Evolutionary conservation across 1,284 basidiomycete genomes (phyloP).

Genomic region (Ustanciosporium gigantosporum): DNA sequence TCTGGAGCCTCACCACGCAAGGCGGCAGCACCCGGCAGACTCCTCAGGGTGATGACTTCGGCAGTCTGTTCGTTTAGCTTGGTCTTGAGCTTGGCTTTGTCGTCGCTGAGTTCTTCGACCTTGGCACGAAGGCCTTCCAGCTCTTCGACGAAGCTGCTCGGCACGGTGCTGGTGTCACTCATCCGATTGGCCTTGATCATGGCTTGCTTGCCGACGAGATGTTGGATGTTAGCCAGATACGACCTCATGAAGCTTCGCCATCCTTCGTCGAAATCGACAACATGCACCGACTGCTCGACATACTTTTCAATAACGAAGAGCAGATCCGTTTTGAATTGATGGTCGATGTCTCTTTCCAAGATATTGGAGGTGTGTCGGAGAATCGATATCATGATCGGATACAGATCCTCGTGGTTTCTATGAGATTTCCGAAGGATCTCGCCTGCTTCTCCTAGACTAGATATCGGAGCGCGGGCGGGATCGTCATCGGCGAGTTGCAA

Average conservation of each 20-base stretch:
- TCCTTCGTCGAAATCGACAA: constrained; percentile 72
- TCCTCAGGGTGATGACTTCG: constrained; percentile 71
- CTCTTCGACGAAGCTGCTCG: constrained; percentile 68
- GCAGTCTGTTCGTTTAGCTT: constrained; percentile 69
- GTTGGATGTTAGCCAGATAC: constrained; percentile 70
- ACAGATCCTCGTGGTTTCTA: constrained; percentile 53
- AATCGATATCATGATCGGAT: constrained; percentile 53
- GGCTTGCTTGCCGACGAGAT: constrained; percentile 71
- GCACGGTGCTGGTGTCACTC: constrained; percentile 64
- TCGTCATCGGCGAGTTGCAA: constrained; percentile 16
- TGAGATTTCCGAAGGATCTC: constrained; percentile 27
- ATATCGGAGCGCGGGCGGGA: constrained; percentile 10
- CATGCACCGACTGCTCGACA: constrained; percentile 67
- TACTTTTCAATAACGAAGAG: constrained; percentile 72
- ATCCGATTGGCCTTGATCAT: constrained; percentile 65
- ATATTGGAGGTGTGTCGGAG: constrained; percentile 68
- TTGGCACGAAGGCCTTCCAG: constrained; percentile 68
- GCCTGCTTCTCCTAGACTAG: constrained; percentile 33
- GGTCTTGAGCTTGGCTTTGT: constrained; percentile 68
- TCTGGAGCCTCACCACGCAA: constrained; percentile 13
- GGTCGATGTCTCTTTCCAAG: constrained; percentile 69
- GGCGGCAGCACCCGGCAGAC: constrained; percentile 61
- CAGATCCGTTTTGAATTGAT: constrained; percentile 69
- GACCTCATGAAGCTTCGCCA: constrained; percentile 71
- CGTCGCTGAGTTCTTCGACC: constrained; percentile 70